Evolutionary conservation across 2,329 filamentous ascomycete genomes (phyloP).

Genomic region (Acrocalymma vagum): DNA sequence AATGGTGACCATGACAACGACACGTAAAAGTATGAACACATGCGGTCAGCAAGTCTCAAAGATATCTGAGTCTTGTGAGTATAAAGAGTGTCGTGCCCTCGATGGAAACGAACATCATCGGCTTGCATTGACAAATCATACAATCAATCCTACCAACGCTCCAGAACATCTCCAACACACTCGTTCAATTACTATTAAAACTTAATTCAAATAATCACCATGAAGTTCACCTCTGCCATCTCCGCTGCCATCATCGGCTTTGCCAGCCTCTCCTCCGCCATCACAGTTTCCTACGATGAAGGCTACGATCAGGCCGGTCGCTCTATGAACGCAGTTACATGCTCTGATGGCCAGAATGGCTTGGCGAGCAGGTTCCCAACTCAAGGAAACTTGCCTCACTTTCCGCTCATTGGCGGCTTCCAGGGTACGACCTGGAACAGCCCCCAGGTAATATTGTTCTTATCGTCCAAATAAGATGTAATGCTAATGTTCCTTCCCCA

Average conservation of each 20-base stretch:
- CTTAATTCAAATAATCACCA: conserved; percentile 23
- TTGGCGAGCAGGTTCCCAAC: conserved; percentile 67
- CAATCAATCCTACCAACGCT: conserved; percentile 9
- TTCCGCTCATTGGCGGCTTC: conserved; percentile 60
- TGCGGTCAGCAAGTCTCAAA: conserved; percentile 20
- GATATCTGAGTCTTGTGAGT: conserved; percentile 17
- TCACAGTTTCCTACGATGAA: conserved; percentile 72
- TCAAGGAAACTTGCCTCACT: conserved; percentile 55
- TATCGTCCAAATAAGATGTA: background rate
- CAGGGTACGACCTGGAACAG: conserved; percentile 57
- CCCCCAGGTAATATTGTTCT: conserved; percentile 28
- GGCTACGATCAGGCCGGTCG: conserved; percentile 71
- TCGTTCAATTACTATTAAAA: conserved; percentile 4
- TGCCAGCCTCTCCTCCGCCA: conserved; percentile 41
- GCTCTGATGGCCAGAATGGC: conserved; percentile 74
- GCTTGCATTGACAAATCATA: conserved; percentile 14
- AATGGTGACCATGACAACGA: conserved; percentile 26
- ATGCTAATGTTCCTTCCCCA: conserved; percentile 13
- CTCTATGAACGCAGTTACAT: conserved; percentile 66
- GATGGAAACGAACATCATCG: conserved; percentile 23
- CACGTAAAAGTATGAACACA: conserved; percentile 23
- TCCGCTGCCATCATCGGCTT: conserved; percentile 34
- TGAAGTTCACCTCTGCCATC: conserved; percentile 42
- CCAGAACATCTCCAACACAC: background rate
- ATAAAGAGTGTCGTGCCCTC: conserved; percentile 34